Conservation (phyloP, 2,329 filamentous ascomycete genomes). For the Neurospora sp. region DNA sequence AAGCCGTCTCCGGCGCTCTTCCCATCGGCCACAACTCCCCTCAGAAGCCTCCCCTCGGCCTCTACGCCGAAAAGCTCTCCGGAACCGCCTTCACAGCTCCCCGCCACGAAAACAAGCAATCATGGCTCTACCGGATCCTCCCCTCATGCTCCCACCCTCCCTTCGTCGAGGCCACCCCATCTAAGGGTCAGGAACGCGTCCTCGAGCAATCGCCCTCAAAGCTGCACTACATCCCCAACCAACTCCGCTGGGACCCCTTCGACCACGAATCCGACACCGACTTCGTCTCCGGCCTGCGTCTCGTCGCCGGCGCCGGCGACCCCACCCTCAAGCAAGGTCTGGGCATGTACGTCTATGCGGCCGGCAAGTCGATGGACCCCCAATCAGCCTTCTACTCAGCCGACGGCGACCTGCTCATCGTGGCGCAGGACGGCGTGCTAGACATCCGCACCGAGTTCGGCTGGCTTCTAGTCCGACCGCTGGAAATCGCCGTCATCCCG, state of each 20-base stretch:
- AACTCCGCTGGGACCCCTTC: constrained; percentile 70
- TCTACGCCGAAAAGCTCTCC: constrained; percentile 74
- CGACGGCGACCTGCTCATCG: constrained; percentile 69
- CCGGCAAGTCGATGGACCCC: constrained; percentile 66
- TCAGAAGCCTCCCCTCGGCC: constrained; percentile 65
- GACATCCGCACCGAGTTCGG: constrained; percentile 74
- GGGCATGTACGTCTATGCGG: constrained; percentile 72
- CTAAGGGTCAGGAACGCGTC: not conserved
- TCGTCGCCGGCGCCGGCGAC: constrained; percentile 71
- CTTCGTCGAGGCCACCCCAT: constrained; percentile 25
- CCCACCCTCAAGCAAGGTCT: constrained; percentile 68
- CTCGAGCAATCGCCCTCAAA: constrained; percentile 21
- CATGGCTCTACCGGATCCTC: constrained; percentile 62
- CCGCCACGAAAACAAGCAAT: constrained; percentile 57
- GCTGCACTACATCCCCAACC: constrained; percentile 68
- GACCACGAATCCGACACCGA: constrained; percentile 49
- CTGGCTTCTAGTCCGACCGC: constrained; percentile 61
- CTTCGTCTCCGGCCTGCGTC: constrained; percentile 50
- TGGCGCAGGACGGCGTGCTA: constrained; percentile 62
- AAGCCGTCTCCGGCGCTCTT: constrained; percentile 64
- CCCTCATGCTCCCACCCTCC: constrained; percentile 52
- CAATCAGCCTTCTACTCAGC: constrained; percentile 74
- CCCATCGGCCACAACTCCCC: constrained; percentile 72
- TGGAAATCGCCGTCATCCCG: constrained; percentile 69
- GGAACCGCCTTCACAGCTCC: constrained; percentile 64